Percentiles rank a stretch among this genome's conserved stretches.
Evolutionary conservation across 768 basidiomycete genomes (phyloP).

Genomic region (Lactarius pseudohatsudake): DNA sequence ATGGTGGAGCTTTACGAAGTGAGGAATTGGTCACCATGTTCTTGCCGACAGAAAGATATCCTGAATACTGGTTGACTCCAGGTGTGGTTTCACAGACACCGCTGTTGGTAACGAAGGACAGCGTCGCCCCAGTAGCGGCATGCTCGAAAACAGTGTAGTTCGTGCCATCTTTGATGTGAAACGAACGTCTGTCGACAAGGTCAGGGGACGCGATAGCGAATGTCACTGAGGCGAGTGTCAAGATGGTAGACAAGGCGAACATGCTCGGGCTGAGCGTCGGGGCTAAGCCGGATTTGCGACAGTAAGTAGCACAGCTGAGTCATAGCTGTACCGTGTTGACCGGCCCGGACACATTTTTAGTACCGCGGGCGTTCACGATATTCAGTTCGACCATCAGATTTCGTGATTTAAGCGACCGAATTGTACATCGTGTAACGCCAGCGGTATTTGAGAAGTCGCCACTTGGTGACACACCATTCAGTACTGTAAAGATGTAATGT

Average conservation of each 20-base stretch:
- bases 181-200: slow-evolving; percentile 5
- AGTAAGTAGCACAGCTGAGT: too few relatives aligned
- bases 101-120: not conserved
- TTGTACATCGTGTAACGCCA: not conserved
- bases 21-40: not conserved
- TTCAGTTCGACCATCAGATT: not conserved
- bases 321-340: not conserved
- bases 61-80: slow-evolving; percentile 3
- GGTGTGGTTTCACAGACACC: not conserved
- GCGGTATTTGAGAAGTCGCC: not conserved
- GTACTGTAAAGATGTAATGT: not conserved
- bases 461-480: too few relatives aligned
- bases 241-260: not conserved
- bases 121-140: not conserved
- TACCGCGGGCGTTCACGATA: not conserved
- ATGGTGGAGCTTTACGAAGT: not conserved
- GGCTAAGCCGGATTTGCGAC: too few relatives aligned
- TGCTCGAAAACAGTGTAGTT: not conserved
- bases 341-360: not conserved
- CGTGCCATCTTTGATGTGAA: not conserved
- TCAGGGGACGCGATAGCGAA: not conserved
- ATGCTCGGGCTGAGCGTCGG: not conserved
- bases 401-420: not conserved
- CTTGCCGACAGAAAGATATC: not conserved
- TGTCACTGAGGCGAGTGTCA: not conserved